Evolutionary conservation across 169 alveolate genomes (phyloP).

Genomic region (Amoebophrya sp.): DNA sequence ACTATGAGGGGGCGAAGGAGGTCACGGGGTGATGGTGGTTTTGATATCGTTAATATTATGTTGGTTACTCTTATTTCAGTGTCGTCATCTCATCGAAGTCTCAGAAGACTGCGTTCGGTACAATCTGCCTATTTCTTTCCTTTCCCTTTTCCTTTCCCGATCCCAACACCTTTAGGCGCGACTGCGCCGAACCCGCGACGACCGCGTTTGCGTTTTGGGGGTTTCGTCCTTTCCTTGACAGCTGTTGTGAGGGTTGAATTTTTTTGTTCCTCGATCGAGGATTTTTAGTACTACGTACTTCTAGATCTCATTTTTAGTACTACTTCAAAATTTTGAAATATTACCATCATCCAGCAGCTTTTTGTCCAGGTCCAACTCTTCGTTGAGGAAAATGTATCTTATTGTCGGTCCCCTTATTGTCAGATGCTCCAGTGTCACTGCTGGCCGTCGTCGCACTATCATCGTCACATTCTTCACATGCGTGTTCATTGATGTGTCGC

Average conservation of each 20-base stretch:
- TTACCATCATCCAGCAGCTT: background rate
- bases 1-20: no score
- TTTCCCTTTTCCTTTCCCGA: background rate
- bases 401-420: background rate
- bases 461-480: background rate
- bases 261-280: background rate
- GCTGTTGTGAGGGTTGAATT: background rate
- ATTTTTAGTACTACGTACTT: background rate
- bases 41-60: no score
- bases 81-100: background rate
- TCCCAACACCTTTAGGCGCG: no score
- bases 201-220: background rate
- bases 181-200: background rate
- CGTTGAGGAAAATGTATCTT: background rate
- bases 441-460: background rate
- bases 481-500: conserved; percentile 24
- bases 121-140: background rate
- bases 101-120: background rate
- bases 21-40: no score
- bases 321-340: background rate
- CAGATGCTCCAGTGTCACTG: background rate
- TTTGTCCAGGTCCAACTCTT: background rate
- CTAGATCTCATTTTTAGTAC: no score
- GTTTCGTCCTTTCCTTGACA: background rate
- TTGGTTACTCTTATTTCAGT: no score